Percentiles rank a stretch among this genome's conserved stretches.
Evolutionary conservation across 352 stramenopile genomes (phyloP).

Genomic region (Phytopythium oedochilum): DNA sequence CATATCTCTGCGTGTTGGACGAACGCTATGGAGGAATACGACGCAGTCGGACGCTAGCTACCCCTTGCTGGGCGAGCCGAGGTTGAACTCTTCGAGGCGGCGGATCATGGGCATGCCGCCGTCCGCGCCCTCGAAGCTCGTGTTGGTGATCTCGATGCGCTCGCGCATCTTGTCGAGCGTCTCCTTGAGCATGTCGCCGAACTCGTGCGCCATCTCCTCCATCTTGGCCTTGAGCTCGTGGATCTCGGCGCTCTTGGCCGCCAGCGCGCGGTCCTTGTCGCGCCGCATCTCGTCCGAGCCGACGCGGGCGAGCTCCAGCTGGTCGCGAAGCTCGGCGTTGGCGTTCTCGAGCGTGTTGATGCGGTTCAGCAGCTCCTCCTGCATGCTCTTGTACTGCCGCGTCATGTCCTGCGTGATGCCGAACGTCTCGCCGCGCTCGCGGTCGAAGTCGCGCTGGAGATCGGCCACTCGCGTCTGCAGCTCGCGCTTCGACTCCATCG

Average conservation of each 20-base stretch:
- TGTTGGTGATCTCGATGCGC: slow-evolving; percentile 91
- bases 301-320: slow-evolving; percentile 86
- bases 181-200: slow-evolving; percentile 94
- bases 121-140: slow-evolving; percentile 79
- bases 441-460: slow-evolving; percentile 85
- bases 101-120: slow-evolving; percentile 73
- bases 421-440: slow-evolving; percentile 83
- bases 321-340: slow-evolving; percentile 90
- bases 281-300: slow-evolving; percentile 88
- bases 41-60: too few relatives aligned
- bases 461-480: slow-evolving; percentile 77
- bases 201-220: slow-evolving; percentile 94
- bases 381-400: slow-evolving; percentile 96
- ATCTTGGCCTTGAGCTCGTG: slow-evolving; percentile 91
- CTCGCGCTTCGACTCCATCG: slow-evolving; percentile 86
- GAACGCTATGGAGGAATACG: too few relatives aligned
- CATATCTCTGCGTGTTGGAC: background rate
- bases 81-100: slow-evolving; percentile 84
- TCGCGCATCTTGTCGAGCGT: slow-evolving; percentile 94
- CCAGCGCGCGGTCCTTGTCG: slow-evolving; percentile 90
- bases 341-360: slow-evolving; percentile 88
- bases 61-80: slow-evolving; percentile 18
- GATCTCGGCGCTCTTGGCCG: slow-evolving; percentile 88
- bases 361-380: slow-evolving; percentile 88
- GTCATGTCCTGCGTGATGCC: slow-evolving; percentile 96